phyloP scores from a whole-genome alignment of 1,284 basidiomycete genomes.

The Boletus semigastroideus region DNA sequence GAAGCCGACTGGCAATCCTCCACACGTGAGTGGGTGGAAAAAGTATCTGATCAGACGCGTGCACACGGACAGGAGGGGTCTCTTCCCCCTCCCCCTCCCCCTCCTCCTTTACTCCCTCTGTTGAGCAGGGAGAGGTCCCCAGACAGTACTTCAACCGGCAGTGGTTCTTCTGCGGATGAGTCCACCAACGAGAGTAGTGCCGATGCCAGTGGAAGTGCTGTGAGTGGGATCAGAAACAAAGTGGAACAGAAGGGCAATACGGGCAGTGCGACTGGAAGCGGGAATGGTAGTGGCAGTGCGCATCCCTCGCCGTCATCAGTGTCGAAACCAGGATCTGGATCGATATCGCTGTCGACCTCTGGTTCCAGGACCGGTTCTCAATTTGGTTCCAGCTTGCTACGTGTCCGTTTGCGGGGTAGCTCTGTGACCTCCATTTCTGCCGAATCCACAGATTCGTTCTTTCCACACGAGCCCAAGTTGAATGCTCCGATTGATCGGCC shows the following conservation, averaged over 20 bases:
- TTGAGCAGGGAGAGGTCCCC: constrained; percentile 25
- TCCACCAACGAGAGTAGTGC: constrained; percentile 16
- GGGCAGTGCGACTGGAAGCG: constrained; percentile 13
- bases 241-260: constrained; percentile 10
- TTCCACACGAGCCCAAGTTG: constrained; percentile 5
- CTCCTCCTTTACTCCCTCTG: constrained; percentile 3
- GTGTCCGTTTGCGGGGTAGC: constrained; percentile 24
- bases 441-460: constrained; percentile 22
- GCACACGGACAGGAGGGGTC: constrained; percentile 2
- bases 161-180: constrained; percentile 27
- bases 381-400: constrained; percentile 27
- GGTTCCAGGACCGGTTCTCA: constrained; percentile 31
- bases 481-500: constrained; percentile 5
- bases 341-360: constrained; percentile 26
- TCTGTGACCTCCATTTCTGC: constrained; percentile 32
- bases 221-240: constrained; percentile 4
- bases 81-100: constrained; percentile 4
- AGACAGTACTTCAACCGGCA: constrained; percentile 25
- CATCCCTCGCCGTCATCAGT: constrained; percentile 10
- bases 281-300: constrained; percentile 6
- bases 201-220: constrained; percentile 12
- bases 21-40: constrained; percentile 34
- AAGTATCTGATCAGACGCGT: constrained; percentile 27
- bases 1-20: constrained; percentile 34
- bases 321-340: constrained; percentile 22